These are phyloP conservation scores for Carpinus viminea DNA, from an alignment of 306 rosid species.

Conservation along the genomic window DNA sequence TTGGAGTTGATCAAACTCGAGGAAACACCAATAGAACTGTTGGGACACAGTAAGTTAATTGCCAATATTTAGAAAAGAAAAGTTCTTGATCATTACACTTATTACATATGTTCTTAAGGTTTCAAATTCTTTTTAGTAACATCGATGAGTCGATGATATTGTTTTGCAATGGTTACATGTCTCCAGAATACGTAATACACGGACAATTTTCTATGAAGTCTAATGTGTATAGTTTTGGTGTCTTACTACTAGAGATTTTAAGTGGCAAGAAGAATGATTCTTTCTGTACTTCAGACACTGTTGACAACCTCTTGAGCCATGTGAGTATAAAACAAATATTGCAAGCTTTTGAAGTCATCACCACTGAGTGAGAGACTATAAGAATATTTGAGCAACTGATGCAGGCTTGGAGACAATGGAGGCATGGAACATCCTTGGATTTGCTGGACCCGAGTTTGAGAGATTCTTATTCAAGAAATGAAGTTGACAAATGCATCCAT, in stretches of 20 bases:
- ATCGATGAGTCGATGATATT: no score
- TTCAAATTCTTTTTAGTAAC: no score
- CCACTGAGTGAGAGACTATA: not conserved
- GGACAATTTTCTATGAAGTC: not conserved
- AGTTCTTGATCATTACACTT: not conserved
- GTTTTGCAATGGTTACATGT: not conserved
- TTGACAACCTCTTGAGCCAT: no score
- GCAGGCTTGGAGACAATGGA: constrained; percentile 53
- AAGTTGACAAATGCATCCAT: constrained; percentile 50
- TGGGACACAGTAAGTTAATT: constrained; percentile 59
- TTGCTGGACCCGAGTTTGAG: constrained; percentile 36
- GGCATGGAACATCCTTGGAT: constrained; percentile 23
- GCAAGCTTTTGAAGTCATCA: not conserved
- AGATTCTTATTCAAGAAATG: constrained; percentile 23
- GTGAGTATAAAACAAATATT: no score
- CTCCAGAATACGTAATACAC: not conserved
- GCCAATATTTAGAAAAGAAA: no score
- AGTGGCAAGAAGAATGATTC: no score
- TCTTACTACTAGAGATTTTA: no score
- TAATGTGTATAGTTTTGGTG: no score
- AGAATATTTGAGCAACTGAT: not conserved
- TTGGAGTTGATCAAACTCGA: constrained; percentile 39
- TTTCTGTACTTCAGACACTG: no score
- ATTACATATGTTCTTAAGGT: no score
- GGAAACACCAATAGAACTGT: constrained; percentile 47